Conservation (phyloP, 139 green algal species). For the Chlamydomonas eustigma region DNA sequence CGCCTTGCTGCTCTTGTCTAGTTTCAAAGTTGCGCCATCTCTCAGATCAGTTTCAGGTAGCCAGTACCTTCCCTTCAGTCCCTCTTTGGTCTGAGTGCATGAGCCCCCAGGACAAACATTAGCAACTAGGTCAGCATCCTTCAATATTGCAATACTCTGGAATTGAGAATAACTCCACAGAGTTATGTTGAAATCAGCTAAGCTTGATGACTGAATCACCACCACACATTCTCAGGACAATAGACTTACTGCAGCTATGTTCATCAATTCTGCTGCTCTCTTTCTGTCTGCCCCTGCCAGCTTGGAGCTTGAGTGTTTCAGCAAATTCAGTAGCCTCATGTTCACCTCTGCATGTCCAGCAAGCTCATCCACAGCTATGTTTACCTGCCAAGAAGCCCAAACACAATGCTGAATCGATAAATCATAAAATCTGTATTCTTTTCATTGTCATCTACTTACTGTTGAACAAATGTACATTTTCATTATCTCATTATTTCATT, state of each 20-base stretch:
- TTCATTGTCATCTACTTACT: too few species aligned
- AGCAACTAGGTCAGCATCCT: background rate
- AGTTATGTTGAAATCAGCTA: too few species aligned
- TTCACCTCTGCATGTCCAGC: constrained; percentile 48
- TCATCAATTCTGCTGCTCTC: constrained; percentile 48
- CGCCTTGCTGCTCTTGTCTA: constrained; percentile 71
- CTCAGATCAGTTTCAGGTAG: constrained; percentile 66
- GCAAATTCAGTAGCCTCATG: constrained; percentile 32
- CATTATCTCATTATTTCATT: too few species aligned
- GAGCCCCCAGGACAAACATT: too few species aligned
- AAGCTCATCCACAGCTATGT: constrained; percentile 69
- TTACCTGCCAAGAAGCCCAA: constrained; percentile 40
- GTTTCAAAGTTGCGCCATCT: constrained; percentile 35
- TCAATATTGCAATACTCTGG: background rate
- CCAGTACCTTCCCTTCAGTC: constrained; percentile 54
- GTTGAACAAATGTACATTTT: too few species aligned
- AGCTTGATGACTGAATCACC: too few species aligned
- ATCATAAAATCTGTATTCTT: too few species aligned
- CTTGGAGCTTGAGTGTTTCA: constrained; percentile 20
- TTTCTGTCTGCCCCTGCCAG: constrained; percentile 53
- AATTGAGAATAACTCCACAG: too few species aligned
- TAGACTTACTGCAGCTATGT: constrained; percentile 48
- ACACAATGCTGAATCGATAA: too few species aligned
- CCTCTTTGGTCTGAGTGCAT: constrained; percentile 35
- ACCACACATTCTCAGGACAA: too few species aligned